Evolutionary conservation across 2,329 filamentous ascomycete genomes (phyloP).

Genomic region (Cercospora citrullina): DNA sequence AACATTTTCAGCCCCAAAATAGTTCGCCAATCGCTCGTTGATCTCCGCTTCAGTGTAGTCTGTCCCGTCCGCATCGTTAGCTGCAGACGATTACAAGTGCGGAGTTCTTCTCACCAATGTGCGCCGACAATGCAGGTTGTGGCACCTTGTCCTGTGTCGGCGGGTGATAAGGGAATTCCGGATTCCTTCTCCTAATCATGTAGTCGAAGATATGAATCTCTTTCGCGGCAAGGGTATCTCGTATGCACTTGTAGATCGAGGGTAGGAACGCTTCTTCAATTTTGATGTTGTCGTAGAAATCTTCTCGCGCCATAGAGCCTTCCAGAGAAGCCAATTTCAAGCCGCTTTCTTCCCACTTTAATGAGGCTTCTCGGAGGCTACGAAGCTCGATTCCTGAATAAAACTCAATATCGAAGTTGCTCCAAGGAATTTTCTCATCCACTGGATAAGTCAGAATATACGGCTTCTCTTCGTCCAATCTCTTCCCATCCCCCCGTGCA

Average conservation of each 20-base stretch:
- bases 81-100: not conserved
- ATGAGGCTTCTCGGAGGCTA: conserved; percentile 3
- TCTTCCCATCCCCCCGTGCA: conserved; percentile 9
- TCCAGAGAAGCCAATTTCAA: conserved; percentile 5
- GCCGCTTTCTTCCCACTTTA: conserved; percentile 5
- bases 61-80: not conserved
- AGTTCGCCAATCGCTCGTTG: conserved; percentile 5
- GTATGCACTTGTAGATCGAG: conserved; percentile 8
- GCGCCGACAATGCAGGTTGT: conserved; percentile 15
- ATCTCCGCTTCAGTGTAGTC: conserved; percentile 14
- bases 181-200: conserved; percentile 11
- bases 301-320: conserved; percentile 5
- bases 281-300: conserved; percentile 13
- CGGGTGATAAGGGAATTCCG: not conserved
- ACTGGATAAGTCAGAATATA: conserved; percentile 14
- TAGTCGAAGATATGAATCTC: conserved; percentile 19
- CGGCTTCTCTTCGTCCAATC: conserved; percentile 11
- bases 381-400: conserved; percentile 11
- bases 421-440: conserved; percentile 1
- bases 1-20: conserved; percentile 7
- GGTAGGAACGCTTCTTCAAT: conserved; percentile 11
- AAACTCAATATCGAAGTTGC: conserved; percentile 16
- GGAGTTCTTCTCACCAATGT: conserved; percentile 7
- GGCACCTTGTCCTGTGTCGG: not conserved
- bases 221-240: not conserved